Evolutionary conservation across 345 rosid genomes (phyloP).

Genomic region (Erucastrum elatum): DNA sequence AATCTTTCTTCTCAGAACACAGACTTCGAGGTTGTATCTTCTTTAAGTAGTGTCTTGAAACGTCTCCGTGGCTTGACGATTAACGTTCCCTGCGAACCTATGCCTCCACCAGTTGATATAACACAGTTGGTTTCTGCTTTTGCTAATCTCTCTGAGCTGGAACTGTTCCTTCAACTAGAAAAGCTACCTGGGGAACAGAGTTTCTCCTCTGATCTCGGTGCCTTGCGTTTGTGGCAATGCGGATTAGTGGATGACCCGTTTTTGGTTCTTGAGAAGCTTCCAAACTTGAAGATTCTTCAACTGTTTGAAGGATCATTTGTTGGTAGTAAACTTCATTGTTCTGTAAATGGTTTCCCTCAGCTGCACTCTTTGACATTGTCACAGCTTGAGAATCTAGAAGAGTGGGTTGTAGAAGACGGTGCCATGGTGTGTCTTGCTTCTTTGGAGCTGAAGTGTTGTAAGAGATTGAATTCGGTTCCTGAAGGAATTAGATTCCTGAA

Average conservation of each 20-base stretch:
- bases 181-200: constrained; percentile 22
- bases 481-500: constrained; percentile 19
- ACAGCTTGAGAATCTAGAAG: constrained; percentile 13
- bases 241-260: constrained; percentile 40
- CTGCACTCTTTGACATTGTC: constrained; percentile 26
- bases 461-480: constrained; percentile 19
- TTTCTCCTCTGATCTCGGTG: constrained; percentile 37
- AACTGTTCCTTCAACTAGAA: background rate
- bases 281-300: constrained; percentile 28
- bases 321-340: constrained; percentile 41
- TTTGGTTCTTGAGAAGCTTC: constrained; percentile 1
- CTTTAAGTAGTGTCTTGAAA: constrained; percentile 1
- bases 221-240: constrained; percentile 43
- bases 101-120: constrained; percentile 29
- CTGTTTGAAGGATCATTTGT: constrained; percentile 32
- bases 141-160: background rate
- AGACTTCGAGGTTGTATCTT: constrained; percentile 16
- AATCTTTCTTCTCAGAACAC: constrained; percentile 22
- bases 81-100: constrained; percentile 4
- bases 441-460: constrained; percentile 3
- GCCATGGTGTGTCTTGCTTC: constrained; percentile 40
- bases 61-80: constrained; percentile 25
- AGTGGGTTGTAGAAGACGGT: constrained; percentile 34
- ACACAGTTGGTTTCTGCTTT: constrained; percentile 15
- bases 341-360: constrained; percentile 25